Evolutionary conservation across 2,329 filamentous ascomycete genomes (phyloP).

Genomic region (Colletotrichum noveboracense): DNA sequence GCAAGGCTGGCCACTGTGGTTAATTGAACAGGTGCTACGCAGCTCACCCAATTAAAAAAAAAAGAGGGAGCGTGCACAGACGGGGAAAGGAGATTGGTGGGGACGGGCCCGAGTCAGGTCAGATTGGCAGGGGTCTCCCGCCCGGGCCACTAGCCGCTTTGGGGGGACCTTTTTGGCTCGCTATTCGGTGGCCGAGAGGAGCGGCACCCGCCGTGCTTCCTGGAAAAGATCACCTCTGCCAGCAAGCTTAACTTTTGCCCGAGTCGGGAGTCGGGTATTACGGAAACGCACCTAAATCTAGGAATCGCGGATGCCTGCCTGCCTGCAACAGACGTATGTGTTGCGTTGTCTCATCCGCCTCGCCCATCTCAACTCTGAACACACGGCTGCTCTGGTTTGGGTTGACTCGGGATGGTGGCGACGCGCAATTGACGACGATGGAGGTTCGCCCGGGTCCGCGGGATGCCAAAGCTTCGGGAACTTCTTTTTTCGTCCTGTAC

Average conservation of each 20-base stretch:
- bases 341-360: neutral
- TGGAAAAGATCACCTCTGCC: neutral
- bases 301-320: neutral
- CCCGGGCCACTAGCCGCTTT: neutral
- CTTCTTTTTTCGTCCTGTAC: neutral
- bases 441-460: neutral
- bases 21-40: neutral
- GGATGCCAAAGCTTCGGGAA: neutral
- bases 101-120: neutral
- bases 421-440: neutral
- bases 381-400: neutral
- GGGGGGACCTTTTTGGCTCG: neutral
- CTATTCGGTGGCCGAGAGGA: conserved; percentile 4
- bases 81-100: conserved; percentile 13
- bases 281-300: neutral
- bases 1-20: neutral
- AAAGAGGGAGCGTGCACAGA: conserved; percentile 11
- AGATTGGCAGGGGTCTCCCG: neutral
- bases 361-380: neutral
- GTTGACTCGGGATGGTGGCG: neutral
- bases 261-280: neutral
- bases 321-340: neutral
- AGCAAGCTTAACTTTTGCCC: neutral
- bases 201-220: neutral
- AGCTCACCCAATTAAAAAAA: neutral